Base-by-base conservation (phyloP, 345 rosid species). In the Syzygium aromaticum region DNA sequence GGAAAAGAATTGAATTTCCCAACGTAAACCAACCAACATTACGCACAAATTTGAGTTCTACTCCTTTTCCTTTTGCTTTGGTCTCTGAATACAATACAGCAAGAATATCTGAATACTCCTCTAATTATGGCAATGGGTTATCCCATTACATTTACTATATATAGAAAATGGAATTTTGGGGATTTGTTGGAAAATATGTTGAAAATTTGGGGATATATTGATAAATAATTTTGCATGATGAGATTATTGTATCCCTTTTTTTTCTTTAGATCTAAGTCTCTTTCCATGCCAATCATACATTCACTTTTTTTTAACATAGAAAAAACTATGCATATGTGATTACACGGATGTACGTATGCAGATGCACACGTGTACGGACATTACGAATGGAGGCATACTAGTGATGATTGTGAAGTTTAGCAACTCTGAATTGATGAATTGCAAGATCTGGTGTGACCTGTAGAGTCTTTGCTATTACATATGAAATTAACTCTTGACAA, bases 131-230 rank as follows among this genome's bases (percentile, higher is more conserved):
- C 19, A 84, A 77, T 84, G 86, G n/a, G 16, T 22, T 53, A 78
- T 87, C 46, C 84, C 85, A 86, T 73, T 86, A 19, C 27, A 51
- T 84, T 83, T 86, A 77, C 89, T 86, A 38, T 67, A 1, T 22
- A 56, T 56, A 56, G n/a, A 91, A 93, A 89, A 84, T 84, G 90
- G 91, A 73, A 77, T 6, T 54, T 86, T 9, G 57, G 28, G 43
- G 10, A 33, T 2, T 54, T 40, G 3, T 63, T 43, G 3, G 51
- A 57, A 22, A 11, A 73, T 33, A 33, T 73, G 25, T 73, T 21
- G 49, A 21, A 17, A 73, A 73, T 17, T 73, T 38, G 23, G 49
- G 6, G 16, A 22, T 33, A 57, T 57, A 13, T 57, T 25, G 51
- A 51, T 23, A 22, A 56, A 56, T 23, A 54, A 21, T 3, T 8